Evolutionary conservation across 768 basidiomycete genomes (phyloP).

Genomic region (Agrocybe chaxingu): DNA sequence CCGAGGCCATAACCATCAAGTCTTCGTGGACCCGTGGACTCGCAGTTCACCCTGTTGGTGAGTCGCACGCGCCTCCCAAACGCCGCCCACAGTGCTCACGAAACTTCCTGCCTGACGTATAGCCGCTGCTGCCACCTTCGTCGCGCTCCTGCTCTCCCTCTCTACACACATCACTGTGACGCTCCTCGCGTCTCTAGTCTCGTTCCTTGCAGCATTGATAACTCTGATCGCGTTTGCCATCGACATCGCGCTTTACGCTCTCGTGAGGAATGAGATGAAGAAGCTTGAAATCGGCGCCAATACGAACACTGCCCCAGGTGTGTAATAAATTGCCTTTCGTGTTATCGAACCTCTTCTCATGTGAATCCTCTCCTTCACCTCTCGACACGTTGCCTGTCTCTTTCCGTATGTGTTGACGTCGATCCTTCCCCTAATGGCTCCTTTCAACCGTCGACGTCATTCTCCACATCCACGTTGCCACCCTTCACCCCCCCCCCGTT

Average conservation of each 20-base stretch:
- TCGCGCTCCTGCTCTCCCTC: constrained; percentile 62
- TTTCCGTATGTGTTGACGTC: not conserved
- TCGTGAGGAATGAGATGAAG: constrained; percentile 54
- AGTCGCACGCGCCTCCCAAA: constrained; percentile 20
- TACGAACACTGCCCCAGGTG: constrained; percentile 65
- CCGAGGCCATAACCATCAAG: constrained; percentile 39
- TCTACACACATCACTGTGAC: constrained; percentile 55
- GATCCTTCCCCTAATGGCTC: not conserved
- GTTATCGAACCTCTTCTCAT: not conserved
- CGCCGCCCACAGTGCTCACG: not conserved
- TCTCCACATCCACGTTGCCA: no score
- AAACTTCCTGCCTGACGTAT: constrained; percentile 1
- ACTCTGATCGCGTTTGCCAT: constrained; percentile 73
- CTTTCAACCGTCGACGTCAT: no score
- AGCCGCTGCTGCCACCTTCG: constrained; percentile 55
- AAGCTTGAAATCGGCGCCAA: constrained; percentile 42
- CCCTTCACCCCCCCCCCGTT: no score
- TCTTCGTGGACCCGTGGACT: constrained; percentile 72
- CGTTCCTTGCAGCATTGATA: constrained; percentile 68
- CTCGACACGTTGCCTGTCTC: no score
- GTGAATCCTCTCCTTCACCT: not conserved
- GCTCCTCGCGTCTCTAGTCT: constrained; percentile 60
- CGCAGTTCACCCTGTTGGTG: constrained; percentile 74
- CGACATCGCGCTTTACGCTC: constrained; percentile 71
- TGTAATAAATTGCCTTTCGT: constrained; percentile 15